phyloP scores from a whole-genome alignment of 169 alveolate species.

The Neospora caninum region DNA sequence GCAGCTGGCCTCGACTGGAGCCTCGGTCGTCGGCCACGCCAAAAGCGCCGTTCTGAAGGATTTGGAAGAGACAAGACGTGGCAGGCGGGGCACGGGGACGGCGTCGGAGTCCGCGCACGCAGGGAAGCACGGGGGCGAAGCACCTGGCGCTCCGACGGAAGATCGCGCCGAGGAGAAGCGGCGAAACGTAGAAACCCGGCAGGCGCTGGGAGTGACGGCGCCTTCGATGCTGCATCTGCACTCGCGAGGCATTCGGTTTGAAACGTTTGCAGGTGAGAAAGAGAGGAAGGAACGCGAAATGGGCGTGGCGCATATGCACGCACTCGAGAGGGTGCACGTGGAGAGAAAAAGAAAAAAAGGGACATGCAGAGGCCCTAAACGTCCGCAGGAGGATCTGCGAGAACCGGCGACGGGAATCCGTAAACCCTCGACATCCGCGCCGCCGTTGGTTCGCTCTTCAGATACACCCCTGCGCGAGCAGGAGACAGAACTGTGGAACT shows the following conservation, averaged over 20 bases:
- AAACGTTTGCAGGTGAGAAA: conserved; percentile 1
- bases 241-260: neutral
- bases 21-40: neutral
- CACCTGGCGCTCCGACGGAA: neutral
- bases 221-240: conserved; percentile 25
- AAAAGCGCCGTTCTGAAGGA: neutral
- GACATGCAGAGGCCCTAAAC: no score
- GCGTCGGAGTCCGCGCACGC: neutral
- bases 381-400: no score
- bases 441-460: no score
- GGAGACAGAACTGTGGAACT: no score
- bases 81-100: neutral
- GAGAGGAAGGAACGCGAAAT: neutral
- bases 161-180: neutral
- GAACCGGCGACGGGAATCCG: no score
- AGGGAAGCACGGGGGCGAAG: neutral
- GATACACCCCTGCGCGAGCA: no score
- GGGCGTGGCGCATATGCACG: no score
- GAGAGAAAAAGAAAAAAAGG: no score
- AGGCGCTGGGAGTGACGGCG: neutral
- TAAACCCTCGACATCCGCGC: no score
- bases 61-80: neutral
- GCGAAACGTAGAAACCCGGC: neutral
- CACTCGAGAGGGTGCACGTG: no score
- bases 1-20: neutral